These are phyloP conservation scores for Stephanodiscus minutulus DNA, from an alignment of 108 stramenopile species.

Conservation along the genomic window DNA sequence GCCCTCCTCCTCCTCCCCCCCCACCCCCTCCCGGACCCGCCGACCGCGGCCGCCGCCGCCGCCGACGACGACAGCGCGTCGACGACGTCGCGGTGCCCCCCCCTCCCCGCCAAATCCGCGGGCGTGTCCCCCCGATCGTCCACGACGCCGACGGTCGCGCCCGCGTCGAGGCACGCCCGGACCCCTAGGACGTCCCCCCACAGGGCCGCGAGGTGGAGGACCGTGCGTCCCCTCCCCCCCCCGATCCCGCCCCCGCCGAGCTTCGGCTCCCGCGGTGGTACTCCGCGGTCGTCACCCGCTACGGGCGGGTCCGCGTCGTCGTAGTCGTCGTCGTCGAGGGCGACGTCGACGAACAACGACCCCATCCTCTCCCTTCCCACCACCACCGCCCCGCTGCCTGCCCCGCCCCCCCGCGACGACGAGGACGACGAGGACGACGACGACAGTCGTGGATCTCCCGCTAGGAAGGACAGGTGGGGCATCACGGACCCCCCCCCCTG, in stretches of 20 bases:
- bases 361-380: neutral
- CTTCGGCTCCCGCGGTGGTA: no score
- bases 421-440: no score
- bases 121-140: conserved; percentile 35
- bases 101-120: conserved; percentile 19
- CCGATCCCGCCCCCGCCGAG: neutral
- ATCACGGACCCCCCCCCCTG: conserved; percentile 39
- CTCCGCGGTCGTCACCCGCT: neutral
- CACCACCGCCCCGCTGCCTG: no score
- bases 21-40: neutral
- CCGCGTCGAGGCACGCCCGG: conserved; percentile 33
- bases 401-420: neutral
- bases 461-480: conserved; percentile 40
- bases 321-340: neutral
- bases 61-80: no score
- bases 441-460: conserved; percentile 26
- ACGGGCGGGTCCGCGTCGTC: neutral
- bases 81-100: conserved; percentile 19
- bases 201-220: conserved; percentile 40
- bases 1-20: neutral
- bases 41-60: neutral
- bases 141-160: conserved; percentile 26
- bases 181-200: conserved; percentile 45
- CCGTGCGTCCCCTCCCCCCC: conserved; percentile 31
- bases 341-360: neutral